phyloP scores from a whole-genome alignment of 2,329 filamentous ascomycete species.

The Apiospora malaysiana region DNA sequence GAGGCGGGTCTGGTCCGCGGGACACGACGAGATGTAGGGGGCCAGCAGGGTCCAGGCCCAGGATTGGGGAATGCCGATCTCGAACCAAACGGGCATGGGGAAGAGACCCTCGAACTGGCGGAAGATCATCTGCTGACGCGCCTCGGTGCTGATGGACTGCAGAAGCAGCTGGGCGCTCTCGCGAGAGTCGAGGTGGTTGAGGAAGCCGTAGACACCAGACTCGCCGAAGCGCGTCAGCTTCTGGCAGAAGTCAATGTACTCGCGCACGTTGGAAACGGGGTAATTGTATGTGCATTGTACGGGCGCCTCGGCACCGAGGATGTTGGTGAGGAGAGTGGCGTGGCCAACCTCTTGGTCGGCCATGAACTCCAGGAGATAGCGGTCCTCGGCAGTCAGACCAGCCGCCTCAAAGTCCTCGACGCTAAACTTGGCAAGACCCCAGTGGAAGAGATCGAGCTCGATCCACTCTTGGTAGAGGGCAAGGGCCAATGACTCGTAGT shows the following conservation, averaged over 20 bases:
- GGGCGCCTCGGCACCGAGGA: constrained; percentile 74
- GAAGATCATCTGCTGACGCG: constrained; percentile 84
- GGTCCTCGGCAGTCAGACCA: constrained; percentile 72
- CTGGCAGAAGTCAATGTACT: constrained; percentile 84
- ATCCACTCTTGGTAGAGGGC: constrained; percentile 85
- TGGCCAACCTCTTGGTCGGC: constrained; percentile 78
- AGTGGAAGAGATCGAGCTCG: constrained; percentile 82
- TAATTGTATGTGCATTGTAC: constrained; percentile 84
- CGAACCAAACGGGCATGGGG: constrained; percentile 85
- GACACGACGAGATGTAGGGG: constrained; percentile 81
- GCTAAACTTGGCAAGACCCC: constrained; percentile 73
- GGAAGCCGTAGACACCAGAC: constrained; percentile 80
- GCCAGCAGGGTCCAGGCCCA: constrained; percentile 86
- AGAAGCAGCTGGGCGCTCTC: constrained; percentile 75
- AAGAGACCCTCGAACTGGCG: constrained; percentile 81
- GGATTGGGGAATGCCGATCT: constrained; percentile 78
- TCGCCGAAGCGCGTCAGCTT: constrained; percentile 85
- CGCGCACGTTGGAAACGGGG: constrained; percentile 73
- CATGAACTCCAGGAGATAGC: constrained; percentile 78
- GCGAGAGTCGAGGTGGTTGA: constrained; percentile 77
- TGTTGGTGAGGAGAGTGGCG: constrained; percentile 77
- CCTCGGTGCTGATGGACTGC: constrained; percentile 79
- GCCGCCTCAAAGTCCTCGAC: constrained; percentile 71
- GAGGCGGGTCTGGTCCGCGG: constrained; percentile 73
- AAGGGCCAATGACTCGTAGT: constrained; percentile 78